Base-by-base conservation (phyloP, 2,329 filamentous ascomycete genomes). In the Eurotiales sp. region DNA sequence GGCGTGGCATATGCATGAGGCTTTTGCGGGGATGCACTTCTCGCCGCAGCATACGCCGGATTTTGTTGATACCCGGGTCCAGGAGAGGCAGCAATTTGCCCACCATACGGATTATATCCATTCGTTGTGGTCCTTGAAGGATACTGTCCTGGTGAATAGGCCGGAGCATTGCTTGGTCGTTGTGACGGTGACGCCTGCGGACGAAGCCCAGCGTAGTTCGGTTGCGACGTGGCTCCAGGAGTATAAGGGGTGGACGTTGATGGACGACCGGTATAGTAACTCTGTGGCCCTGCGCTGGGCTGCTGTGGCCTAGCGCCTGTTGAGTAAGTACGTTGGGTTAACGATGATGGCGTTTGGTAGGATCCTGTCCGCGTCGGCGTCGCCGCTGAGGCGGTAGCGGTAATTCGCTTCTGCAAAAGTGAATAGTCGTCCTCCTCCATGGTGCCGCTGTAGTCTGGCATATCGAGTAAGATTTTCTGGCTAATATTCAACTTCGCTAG, bases 401-500 rank as follows among this genome's bases (percentile, higher is more conserved):
- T 62, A 15, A 59, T 25, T 40, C 72, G 70, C 53, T 71, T 69
- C 56, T 72, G 70, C 49, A 81, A 79, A 27, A 78, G 66, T 36
- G 79, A 80, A 34, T 77, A 77, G 57, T 90, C 86, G 59, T 95
- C 90, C 60, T 92, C 88, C 59, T 95, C 90, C 82, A 95, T 85
- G 3, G 86, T 82, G 4, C 90, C 90, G 56, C 80, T 81, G 66
- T 88, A 88, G 61, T 90, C 83, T 46, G 86, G 83, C 6, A 80
- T 83, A 54, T 87, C 82, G 42, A 95, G 76, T 53, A 89, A 73
- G 17, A 96, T 80, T 64, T 84, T 89, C 41, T 84, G 88, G 71
- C 86, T 92, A 64, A 95, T 86, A 56, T 88, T 85, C 43, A 96
- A 75, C 52, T 90, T 87, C 25, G 85, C 86, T n/a, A 95, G 72